These are phyloP conservation scores for Fusarium decemcellulare DNA, from an alignment of 2,329 filamentous ascomycete genomes.

Conservation along the genomic window DNA sequence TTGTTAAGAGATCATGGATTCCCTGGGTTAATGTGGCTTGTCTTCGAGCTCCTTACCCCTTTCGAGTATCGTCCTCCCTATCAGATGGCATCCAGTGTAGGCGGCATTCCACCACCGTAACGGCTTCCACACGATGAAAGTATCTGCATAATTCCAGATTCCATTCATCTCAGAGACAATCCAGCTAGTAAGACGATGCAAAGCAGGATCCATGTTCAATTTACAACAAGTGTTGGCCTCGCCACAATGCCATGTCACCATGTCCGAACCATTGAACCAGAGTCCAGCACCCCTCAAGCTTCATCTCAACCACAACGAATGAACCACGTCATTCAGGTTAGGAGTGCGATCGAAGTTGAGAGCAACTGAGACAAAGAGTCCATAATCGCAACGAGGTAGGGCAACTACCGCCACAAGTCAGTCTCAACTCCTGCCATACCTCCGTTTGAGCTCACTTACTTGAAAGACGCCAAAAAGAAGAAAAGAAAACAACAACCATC, in stretches of 20 bases:
- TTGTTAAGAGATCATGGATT: too few species aligned
- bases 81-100: too few species aligned
- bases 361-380: not conserved
- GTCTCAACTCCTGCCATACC: not conserved
- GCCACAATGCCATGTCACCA: slow-evolving; percentile 3
- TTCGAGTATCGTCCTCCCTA: too few species aligned
- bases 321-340: not conserved
- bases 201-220: slow-evolving; percentile 15
- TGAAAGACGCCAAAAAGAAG: slow-evolving; percentile 1
- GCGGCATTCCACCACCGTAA: too few species aligned
- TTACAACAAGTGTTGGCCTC: slow-evolving; percentile 11
- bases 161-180: slow-evolving; percentile 3
- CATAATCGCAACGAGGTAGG: not conserved
- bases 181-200: not conserved
- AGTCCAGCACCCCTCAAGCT: not conserved
- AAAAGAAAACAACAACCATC: not conserved
- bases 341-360: not conserved
- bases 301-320: slow-evolving; percentile 2
- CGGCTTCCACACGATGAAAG: not conserved
- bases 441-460: slow-evolving; percentile 11
- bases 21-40: too few species aligned
- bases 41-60: too few species aligned
- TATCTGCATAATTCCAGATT: not conserved
- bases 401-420: not conserved
- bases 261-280: not conserved